Evolutionary conservation across 2,329 filamentous ascomycete species (phyloP), one percentile per base, ranked within the genome.

Genomic region (Echinosphaeria canescens): DNA sequence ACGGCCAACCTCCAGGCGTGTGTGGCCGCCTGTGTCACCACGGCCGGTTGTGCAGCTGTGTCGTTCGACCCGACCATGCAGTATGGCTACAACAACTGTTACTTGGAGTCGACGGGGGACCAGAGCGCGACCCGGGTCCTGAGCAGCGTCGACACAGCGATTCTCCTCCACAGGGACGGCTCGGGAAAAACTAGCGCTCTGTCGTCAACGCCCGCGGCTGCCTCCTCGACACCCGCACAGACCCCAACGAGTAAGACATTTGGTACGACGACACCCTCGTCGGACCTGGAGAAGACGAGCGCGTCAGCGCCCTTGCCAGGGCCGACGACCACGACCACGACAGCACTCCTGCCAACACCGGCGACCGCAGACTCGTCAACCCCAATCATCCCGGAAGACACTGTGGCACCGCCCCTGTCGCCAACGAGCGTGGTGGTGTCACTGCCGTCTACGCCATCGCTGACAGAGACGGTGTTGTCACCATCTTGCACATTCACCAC

Each of bases 11-110:
- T 43, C 25, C 37, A 41, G 23, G 41, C 40, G 27, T 45, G 42
- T 34, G 27, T 44, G 31, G 33, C 27, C 13, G 38, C 39, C 19
- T 45, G 42, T 25, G 31, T 35, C 2, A 23, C 27, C 2, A 42
- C 38, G 10, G 23, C 27, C 1, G 38, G 33, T 14, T 45, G 42
- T 26, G 36, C 28, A 3, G 42, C 36, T 13, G 27, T 45, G 11
- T 38, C 37, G 4, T 45, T 35, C 22, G 41, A 45, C 30, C 25
- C 38, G 7, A 35, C 24, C 25, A 36, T 34, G 30, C 24, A 30
- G 5, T 32, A 35, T 10, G 42, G 42, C 11, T 44, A 42, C 35
- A 43, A 42, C 25, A 45, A 45, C 33, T 45, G 42, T 28, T 45
- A 44, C 27, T 28, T 45, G 25, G 44, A 45, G 30, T 36, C 35